Evolutionary conservation across 345 rosid genomes (phyloP), one percentile per base, ranked within the genome.

Genomic region (Pistacia atlantica): DNA sequence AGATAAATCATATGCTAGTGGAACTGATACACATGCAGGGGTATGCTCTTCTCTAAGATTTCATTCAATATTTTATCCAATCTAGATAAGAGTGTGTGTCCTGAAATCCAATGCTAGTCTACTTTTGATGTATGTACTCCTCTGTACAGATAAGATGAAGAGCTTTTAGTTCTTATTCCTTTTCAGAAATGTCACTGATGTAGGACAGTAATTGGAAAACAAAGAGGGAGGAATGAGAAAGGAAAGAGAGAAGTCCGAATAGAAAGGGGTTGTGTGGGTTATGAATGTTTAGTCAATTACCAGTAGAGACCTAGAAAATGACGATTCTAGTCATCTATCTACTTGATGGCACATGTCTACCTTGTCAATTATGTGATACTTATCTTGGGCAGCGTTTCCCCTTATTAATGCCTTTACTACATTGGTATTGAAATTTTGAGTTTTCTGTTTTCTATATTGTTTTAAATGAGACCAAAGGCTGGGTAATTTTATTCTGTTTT

Each of bases 1-100:
- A 76, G 80, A 78, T 66, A 82, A 84, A 81, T 73, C 82, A 38
- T 54, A 74, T n/a, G 38, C 78, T 71, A 80, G 85, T 49, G 90
- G 82, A 84, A 77, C 58, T 67, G 87, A 86, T 76, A 66, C 77
- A 14, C 80, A 81, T 56, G 80, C 80, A 70, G 92, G 90, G 91
- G 99, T 95, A 77, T 80, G 89, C 69, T 12, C 18, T 76, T 79
- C 77, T 83, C 72, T 71, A 38, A 71, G 33, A 61, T 80, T 73
- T 78, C 35, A 60, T 67, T 56, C 1, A 71, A 42, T 3, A 73
- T 68, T 83, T 69, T 64, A 8, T 18, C 38, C 52, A 65, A 65
- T 42, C 2, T 5, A 65, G 20, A 37, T 64, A 4, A 17, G 52
- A 65, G 52, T 65, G 20, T 18, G 14, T 38, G 6, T 65, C 52